Percentiles rank a stretch among this genome's conserved stretches.
Evolutionary conservation across 2,329 filamentous ascomycete species (phyloP).

Genomic region (Calonectria crousiana): DNA sequence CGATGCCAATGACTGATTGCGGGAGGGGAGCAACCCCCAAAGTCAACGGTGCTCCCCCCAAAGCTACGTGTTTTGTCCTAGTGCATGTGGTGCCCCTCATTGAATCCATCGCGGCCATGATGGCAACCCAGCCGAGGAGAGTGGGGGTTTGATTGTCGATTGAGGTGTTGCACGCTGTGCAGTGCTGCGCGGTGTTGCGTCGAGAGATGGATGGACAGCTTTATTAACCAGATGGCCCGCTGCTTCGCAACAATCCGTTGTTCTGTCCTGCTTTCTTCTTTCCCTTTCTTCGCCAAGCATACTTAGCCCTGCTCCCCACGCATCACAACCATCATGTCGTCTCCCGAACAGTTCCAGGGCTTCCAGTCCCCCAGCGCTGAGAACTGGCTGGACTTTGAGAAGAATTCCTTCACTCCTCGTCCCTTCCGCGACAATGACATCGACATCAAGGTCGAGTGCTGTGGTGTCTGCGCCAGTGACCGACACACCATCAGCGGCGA

Average conservation of each 20-base stretch:
- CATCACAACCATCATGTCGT: slow-evolving; percentile 60
- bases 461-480: slow-evolving; percentile 81
- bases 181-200: background rate
- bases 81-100: slow-evolving; percentile 33
- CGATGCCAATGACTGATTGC: slow-evolving; percentile 26
- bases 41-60: slow-evolving; percentile 27
- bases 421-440: slow-evolving; percentile 89
- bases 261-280: background rate
- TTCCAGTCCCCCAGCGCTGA: slow-evolving; percentile 70
- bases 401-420: slow-evolving; percentile 84
- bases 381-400: slow-evolving; percentile 71
- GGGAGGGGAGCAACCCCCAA: slow-evolving; percentile 39
- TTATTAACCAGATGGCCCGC: slow-evolving; percentile 13
- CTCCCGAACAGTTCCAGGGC: slow-evolving; percentile 71
- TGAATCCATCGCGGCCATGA: slow-evolving; percentile 21
- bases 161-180: background rate
- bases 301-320: background rate
- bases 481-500: slow-evolving; percentile 78
- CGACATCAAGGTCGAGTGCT: slow-evolving; percentile 87
- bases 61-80: slow-evolving; percentile 11
- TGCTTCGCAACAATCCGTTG: background rate
- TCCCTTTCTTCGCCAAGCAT: background rate
- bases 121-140: slow-evolving; percentile 1
- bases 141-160: background rate
- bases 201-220: background rate